Evolutionary conservation across 2,329 filamentous ascomycete species (phyloP), one percentile per base, ranked within the genome.

Genomic region (Colletotrichum siamense): DNA sequence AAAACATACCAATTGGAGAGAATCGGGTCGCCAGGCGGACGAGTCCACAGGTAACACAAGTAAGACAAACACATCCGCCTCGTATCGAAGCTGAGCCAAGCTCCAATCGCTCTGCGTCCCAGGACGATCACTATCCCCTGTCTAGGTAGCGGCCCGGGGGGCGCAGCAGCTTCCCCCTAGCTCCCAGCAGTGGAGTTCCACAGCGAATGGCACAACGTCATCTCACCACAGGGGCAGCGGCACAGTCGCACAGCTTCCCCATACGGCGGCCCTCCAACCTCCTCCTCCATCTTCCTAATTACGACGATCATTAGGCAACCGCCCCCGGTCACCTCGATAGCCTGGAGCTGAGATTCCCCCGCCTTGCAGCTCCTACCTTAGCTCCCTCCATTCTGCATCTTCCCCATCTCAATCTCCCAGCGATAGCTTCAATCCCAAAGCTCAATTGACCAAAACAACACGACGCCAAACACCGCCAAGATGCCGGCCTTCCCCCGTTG

Each of bases 91-190:
- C 44, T 24, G n/a, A 52, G 44, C 44, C 44, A 52, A 52, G 44
- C 44, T 22, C 44, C 44, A 52, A 52, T 52, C 44, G 44, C 44
- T 52, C n/a, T 52, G 44, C 44, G 1, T 52, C 6, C n/a, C 10
- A 24, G n/a, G 44, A 22, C 44, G 44, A 52, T 52, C 44, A 0
- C 12, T 52, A 52, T 22, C n/a, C 44, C 44, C n/a, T 52, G 44
- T 52, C n/a, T 24, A 24, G n/a, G n/a, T 52, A 52, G 44, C 44
- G 44, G n/a, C n/a, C n/a, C n/a, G n/a, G n/a, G n/a, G 44, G 73
- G 73, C 73, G 73, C 69, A 75, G 73, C 55, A 75, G 73, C 73
- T 75, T n/a, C 30, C 69, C 69, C 73, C 65, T 68, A 57, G 26
- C 65, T 68, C 18, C 3, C 15, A 36, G n/a, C 36, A 28, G 64